Conservation (phyloP, 163 green algal genomes). For the Chlamydomonas reinhardtii region DNA sequence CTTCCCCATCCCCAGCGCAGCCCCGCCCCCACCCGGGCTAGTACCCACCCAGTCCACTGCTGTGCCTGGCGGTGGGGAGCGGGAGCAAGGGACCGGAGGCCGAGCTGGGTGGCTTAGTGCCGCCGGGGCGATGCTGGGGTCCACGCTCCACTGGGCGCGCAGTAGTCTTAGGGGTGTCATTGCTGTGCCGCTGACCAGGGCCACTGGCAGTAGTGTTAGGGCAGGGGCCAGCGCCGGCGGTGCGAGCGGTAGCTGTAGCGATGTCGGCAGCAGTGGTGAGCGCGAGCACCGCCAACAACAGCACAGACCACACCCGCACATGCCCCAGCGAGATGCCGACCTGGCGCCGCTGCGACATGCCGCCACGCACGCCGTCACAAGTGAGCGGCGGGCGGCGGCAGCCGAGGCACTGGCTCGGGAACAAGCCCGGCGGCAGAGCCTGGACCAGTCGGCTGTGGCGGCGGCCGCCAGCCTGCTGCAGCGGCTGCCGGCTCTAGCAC, state of each 20-base stretch:
- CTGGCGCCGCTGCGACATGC: constrained; percentile 72
- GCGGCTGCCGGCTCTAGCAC: not conserved
- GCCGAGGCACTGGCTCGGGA: constrained; percentile 38
- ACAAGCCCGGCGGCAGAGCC: constrained; percentile 22
- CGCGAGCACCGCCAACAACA: not conserved
- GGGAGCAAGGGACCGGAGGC: too few relatives aligned
- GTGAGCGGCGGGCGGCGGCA: not conserved
- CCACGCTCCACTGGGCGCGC: too few relatives aligned
- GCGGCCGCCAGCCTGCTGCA: constrained; percentile 55
- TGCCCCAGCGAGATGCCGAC: constrained; percentile 90
- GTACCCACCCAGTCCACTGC: too few relatives aligned
- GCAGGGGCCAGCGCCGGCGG: not conserved
- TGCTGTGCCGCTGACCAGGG: too few relatives aligned
- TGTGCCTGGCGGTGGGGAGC: too few relatives aligned
- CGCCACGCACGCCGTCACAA: not conserved
- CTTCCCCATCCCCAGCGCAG: not conserved
- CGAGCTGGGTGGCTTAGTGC: too few relatives aligned
- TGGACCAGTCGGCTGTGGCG: constrained; percentile 61
- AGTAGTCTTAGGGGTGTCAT: too few relatives aligned
- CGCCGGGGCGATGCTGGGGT: too few relatives aligned
- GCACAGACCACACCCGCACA: not conserved
- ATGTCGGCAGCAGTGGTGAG: too few relatives aligned
- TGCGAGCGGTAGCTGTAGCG: not conserved
- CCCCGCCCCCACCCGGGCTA: too few relatives aligned
- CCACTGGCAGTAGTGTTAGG: not conserved